Evolutionary conservation across 2,329 filamentous ascomycete genomes (phyloP), one percentile per base, ranked within the genome.

Genomic region (Cercospora citrullina): DNA sequence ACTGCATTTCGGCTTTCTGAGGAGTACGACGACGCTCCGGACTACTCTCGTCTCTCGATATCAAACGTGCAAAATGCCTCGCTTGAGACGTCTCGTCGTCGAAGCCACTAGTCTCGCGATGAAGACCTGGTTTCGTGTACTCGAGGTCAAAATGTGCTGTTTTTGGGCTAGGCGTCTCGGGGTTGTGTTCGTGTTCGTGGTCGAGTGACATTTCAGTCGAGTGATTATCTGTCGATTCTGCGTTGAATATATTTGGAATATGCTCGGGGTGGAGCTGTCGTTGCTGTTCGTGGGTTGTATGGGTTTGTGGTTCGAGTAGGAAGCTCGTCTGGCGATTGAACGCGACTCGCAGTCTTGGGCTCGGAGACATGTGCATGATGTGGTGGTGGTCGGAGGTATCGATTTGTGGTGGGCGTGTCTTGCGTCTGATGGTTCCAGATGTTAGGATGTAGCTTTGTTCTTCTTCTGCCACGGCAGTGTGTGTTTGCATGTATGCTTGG

Each of bases 321-420:
- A 60, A 65, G 63, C 58, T 65, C 6, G 57, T 51, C 21, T 53
- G 55, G 12, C 63, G 55, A 5, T 53, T 55, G 55, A 65, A 60
- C 9, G 63, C 55, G n/a, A 65, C 55, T 53, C 63, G 23, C n/a
- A 60, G 57, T 26, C 57, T 26, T 16, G 55, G 63, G 39, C 51
- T 65, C n/a, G 33, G 53, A 18, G 23, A 28, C 23, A 18, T 42
- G 6, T 53, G 55, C 21, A 21, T 53, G 8, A 10, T 55, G 9
- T 55, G 60, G 12, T 36, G 60, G 42, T 21, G 10, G 12, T 57
- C 33, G 14, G 23, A 58, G n/a, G 51, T 57, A n/a, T 33, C 55
- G 31, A 63, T 21, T 21, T 18, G 26, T 28, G 45, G 61, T 18
- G 48, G 23, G 7, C 53, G 53, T 30, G 63, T 23, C 21, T 26